Base-by-base conservation (phyloP, 768 basidiomycete species). In the Imleria badia region DNA sequence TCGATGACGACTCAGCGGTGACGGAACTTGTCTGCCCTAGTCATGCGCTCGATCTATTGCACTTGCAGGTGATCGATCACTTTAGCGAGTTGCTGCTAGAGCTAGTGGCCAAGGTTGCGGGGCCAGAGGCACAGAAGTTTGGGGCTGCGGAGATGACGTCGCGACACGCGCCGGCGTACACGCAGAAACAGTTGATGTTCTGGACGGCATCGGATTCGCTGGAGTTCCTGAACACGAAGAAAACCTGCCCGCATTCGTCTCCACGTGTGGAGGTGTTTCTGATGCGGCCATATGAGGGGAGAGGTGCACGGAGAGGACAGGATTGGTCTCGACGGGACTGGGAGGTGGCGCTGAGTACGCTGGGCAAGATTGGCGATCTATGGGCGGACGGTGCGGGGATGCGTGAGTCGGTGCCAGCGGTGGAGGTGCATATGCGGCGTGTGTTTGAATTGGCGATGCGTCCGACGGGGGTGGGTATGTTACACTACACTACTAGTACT, bases 241-340 rank as follows among this genome's bases (percentile, higher is more conserved):
- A 69, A 60, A 59, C 51, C 40, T 58, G 70, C 26, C 58, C 60
- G 33, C 50, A 38, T 29, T 72, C 71, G 26, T 76, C 73, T 34
- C 83, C 85, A 7, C 72, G 76, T 22, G 68, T 84, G 40, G 77
- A 77, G 26, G 71, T 74, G 33, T 88, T 87, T 66, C 69, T 85
- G 48, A 76, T 69, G 49, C 72, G 72, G 44, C 78, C 83, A 39
- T 76, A 80, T 56, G 65, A 71, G 34, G 72, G 71, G 20, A 69
- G 55, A 29, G 87, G 86, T 0, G 80, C 81, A 15, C 78, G 87
- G 43, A 71, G 80, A n/a, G 90, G 90, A 2, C 80, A 83, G 62
- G 87, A 91, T 58, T 93, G 89, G 89, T 76, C 85, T 13, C 74
- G 80, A 43, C 72, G 76, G 48, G 87, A 85, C 61, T 92, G 90